These are phyloP conservation scores for Rhizopogon vesiculosus DNA, from an alignment of 768 basidiomycete genomes.

Conservation along the genomic window DNA sequence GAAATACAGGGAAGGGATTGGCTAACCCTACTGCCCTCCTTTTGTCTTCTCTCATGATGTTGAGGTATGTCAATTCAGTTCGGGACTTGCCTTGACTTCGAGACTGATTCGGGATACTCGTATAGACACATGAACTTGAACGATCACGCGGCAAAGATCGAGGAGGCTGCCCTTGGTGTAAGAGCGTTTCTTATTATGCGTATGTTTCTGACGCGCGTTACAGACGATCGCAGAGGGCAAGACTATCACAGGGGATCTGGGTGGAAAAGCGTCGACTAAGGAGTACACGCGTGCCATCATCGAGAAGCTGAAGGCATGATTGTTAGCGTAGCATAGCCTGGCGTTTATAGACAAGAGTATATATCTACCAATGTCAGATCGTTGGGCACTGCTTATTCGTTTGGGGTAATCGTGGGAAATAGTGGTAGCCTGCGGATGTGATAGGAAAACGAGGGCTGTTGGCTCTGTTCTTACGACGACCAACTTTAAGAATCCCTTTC, in stretches of 20 bases:
- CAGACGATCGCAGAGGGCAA: slow-evolving; percentile 98
- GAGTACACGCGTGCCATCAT: slow-evolving; percentile 92
- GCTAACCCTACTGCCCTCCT: slow-evolving; percentile 99
- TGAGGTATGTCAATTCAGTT: slow-evolving; percentile 54
- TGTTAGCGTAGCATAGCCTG: neutral
- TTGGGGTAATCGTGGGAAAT: slow-evolving; percentile 21
- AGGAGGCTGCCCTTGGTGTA: slow-evolving; percentile 86
- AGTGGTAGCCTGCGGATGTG: slow-evolving; percentile 3
- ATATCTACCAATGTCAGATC: slow-evolving; percentile 7
- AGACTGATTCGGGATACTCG: slow-evolving; percentile 18
- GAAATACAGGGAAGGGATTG: slow-evolving; percentile 67
- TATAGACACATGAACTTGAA: slow-evolving; percentile 87
- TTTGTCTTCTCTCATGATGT: slow-evolving; percentile 95
- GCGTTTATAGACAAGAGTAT: slow-evolving; percentile 12
- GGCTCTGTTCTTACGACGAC: slow-evolving; percentile 34
- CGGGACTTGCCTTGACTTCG: neutral
- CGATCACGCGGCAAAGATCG: slow-evolving; percentile 82
- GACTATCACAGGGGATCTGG: slow-evolving; percentile 91
- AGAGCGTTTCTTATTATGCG: slow-evolving; percentile 11
- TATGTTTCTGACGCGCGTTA: slow-evolving; percentile 5
- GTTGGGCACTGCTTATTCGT: neutral
- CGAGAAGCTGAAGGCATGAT: slow-evolving; percentile 46
- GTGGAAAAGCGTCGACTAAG: slow-evolving; percentile 85
- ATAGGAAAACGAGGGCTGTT: slow-evolving; percentile 9
- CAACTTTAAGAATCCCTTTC: slow-evolving; percentile 38